Base-by-base conservation (phyloP, 139 green algal species). In the Haematococcus sp. region DNA sequence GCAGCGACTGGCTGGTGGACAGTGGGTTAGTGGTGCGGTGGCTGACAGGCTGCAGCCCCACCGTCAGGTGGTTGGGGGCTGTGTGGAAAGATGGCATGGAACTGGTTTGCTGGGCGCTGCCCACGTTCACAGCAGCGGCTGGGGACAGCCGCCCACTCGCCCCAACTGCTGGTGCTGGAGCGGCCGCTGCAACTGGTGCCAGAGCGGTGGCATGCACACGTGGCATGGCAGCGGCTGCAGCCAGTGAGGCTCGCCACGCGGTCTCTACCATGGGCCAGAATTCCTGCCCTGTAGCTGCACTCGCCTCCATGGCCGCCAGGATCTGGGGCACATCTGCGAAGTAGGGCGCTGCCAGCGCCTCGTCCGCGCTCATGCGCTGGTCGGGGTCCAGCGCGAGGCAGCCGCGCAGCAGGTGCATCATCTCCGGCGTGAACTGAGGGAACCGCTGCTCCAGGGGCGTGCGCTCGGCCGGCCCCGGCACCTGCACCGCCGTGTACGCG, bases 261-360 rank as follows among this genome's bases (percentile, higher is more conserved):
- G 58, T n/a, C n/a, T 65, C 58, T n/a, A 65, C n/a, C 58, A 30
- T 65, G n/a, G n/a, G n/a, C 58, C 58, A 65, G 58, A 65, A 65
- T 9, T 65, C 58, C 3, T 65, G 58, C 3, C 58, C 58, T 19
- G 11, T 11, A n/a, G 58, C 58, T 35, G 28, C 30, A 30, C 23
- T 11, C 25, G 28, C 58, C 58, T 33, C 58, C 25, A 65, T 34
- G n/a, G 58, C 58, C 28, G 58, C 58, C 25, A 65, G 28, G 58
- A 65, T 65, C 25, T 65, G 58, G 23, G 58, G 58, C 58, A 65
- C 58, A 11, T 65, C 58, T 11, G 23, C 23, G 34, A 65, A 65
- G 58, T 65, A 65, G 23, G 58, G 58, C 58, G 30, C 30, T 2
- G 23, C 25, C 58, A 65, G 4, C 2, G 58, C 58, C 25, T 65